phyloP scores from a whole-genome alignment of 371 early-diverging fungal genomes.

The Massospora cicadina region DNA sequence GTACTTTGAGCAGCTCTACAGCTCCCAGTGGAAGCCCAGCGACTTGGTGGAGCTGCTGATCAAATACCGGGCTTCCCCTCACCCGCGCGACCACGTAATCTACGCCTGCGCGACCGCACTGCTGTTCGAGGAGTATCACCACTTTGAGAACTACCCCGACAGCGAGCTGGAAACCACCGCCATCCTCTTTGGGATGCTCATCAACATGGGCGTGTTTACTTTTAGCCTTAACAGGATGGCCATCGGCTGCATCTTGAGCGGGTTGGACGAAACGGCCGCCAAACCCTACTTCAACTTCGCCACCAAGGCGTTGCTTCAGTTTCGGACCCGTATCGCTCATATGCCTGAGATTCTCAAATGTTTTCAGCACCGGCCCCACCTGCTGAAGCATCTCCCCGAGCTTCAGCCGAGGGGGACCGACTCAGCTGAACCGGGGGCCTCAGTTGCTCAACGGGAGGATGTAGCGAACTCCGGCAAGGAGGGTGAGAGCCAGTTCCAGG shows the following conservation, averaged over 20 bases:
- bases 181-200: neutral
- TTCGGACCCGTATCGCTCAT: slow-evolving; percentile 60
- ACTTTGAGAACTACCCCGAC: neutral
- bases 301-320: slow-evolving; percentile 64
- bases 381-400: slow-evolving; percentile 61
- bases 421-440: neutral
- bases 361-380: slow-evolving; percentile 55
- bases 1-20: neutral
- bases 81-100: neutral
- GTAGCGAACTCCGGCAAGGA: slow-evolving; percentile 11
- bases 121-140: slow-evolving; percentile 7
- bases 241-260: neutral
- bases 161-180: neutral
- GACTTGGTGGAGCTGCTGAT: neutral
- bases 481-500: neutral
- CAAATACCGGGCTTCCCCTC: neutral
- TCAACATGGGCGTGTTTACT: neutral
- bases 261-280: neutral
- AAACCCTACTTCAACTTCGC: slow-evolving; percentile 71
- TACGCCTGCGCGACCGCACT: neutral
- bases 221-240: neutral
- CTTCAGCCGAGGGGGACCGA: slow-evolving; percentile 28
- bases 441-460: neutral
- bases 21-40: neutral
- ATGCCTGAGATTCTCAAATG: slow-evolving; percentile 79